Evolutionary conservation across 331 rosid species (phyloP).

Genomic region (Cydonia oblonga): DNA sequence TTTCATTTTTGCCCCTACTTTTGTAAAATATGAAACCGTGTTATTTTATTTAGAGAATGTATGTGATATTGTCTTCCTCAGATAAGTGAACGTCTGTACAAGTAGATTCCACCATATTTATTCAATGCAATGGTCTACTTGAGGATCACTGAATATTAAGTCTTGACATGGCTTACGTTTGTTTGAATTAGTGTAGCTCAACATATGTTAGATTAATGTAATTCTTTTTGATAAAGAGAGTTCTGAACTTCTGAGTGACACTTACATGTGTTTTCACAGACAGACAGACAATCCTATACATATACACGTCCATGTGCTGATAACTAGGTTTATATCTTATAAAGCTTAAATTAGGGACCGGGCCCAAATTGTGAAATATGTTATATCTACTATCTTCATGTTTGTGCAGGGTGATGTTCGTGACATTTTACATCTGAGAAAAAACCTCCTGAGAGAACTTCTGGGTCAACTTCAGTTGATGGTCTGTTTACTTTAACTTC

Average conservation of each 20-base stretch:
- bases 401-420: constrained; percentile 57
- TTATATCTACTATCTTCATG: constrained; percentile 6
- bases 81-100: background rate
- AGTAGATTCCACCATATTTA: background rate
- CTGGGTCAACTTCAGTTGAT: constrained; percentile 49
- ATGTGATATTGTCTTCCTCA: background rate
- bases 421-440: constrained; percentile 58
- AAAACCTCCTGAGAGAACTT: constrained; percentile 54
- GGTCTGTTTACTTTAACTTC: constrained; percentile 32
- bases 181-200: background rate
- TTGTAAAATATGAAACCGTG: background rate
- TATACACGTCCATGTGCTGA: background rate
- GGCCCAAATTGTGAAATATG: background rate
- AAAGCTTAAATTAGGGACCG: background rate
- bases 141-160: too few species aligned
- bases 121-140: background rate
- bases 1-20: background rate
- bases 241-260: too few species aligned
- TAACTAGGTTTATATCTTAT: background rate
- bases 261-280: too few species aligned
- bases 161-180: background rate
- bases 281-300: too few species aligned
- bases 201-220: background rate
- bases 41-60: background rate
- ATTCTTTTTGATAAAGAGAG: background rate